These are phyloP conservation scores for Jackrogersella multiformis DNA, from an alignment of 495 filamentous ascomycete species.

Conservation along the genomic window DNA sequence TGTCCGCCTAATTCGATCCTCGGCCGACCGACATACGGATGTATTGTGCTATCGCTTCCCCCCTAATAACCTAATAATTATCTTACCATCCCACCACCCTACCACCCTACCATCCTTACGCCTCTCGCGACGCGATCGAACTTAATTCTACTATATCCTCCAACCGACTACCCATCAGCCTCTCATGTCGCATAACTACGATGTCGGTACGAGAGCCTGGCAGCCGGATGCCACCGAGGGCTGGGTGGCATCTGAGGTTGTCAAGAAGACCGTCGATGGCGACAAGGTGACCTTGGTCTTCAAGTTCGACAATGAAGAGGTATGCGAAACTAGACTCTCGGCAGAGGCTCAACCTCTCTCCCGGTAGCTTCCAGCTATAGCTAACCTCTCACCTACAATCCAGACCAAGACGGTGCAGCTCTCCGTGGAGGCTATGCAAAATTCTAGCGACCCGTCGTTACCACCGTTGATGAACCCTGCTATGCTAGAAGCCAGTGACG, in stretches of 20 bases:
- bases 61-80: slow-evolving; percentile 35
- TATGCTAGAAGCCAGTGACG: slow-evolving; percentile 98
- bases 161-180: slow-evolving; percentile 34
- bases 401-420: slow-evolving; percentile 85
- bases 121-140: slow-evolving; percentile 38
- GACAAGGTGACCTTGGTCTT: slow-evolving; percentile 89
- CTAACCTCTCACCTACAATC: slow-evolving; percentile 33
- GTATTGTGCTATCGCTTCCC: slow-evolving; percentile 41
- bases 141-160: slow-evolving; percentile 20
- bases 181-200: slow-evolving; percentile 93
- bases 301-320: slow-evolving; percentile 91
- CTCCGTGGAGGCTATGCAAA: slow-evolving; percentile 78
- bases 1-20: slow-evolving; percentile 19
- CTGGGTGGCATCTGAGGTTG: slow-evolving; percentile 96
- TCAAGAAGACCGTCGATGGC: slow-evolving; percentile 84
- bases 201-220: slow-evolving; percentile 97
- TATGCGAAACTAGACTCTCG: slow-evolving; percentile 50
- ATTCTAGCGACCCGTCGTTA: slow-evolving; percentile 72
- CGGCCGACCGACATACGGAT: slow-evolving; percentile 42
- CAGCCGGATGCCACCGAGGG: slow-evolving; percentile 95
- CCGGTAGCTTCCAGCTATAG: not conserved
- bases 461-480: slow-evolving; percentile 98
- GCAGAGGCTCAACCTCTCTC: slow-evolving; percentile 17
- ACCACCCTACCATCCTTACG: slow-evolving; percentile 19
- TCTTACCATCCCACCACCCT: slow-evolving; percentile 17